A percentile compares a stretch with the other conserved stretches of the same genome.
phyloP scores from a whole-genome alignment of 176 grass and related monocot genomes.

The Aegilops bicornis region DNA sequence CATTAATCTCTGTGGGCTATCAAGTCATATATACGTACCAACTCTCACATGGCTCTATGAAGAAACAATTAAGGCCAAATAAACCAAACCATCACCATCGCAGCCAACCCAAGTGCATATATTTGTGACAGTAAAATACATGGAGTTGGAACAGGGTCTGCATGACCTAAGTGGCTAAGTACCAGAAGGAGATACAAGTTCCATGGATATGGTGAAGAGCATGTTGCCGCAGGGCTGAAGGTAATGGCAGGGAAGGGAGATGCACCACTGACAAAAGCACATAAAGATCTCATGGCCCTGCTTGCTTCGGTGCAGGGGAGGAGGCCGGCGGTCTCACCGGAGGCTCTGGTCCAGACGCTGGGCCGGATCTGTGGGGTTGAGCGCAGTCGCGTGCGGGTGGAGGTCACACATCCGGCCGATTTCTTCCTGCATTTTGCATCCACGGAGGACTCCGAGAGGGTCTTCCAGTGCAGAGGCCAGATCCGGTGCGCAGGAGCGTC shows the following conservation, averaged over 20 bases:
- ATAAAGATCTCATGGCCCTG: neutral
- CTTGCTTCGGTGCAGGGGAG: too few species aligned
- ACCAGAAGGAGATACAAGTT: neutral
- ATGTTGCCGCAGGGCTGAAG: too few species aligned
- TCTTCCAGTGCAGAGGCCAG: too few species aligned
- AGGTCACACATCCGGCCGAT: too few species aligned
- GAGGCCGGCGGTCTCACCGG: too few species aligned
- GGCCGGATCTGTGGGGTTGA: too few species aligned
- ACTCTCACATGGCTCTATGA: neutral
- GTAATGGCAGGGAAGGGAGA: neutral
- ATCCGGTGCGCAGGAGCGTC: too few species aligned
- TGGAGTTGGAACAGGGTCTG: neutral
- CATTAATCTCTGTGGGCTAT: neutral
- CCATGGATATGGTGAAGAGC: too few species aligned
- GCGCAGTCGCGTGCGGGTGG: too few species aligned
- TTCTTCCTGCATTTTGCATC: too few species aligned
- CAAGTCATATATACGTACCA: neutral
- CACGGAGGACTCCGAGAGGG: too few species aligned
- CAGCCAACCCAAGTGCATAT: neutral
- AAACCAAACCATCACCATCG: neutral
- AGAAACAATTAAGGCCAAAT: neutral
- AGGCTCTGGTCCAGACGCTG: too few species aligned
- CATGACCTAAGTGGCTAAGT: conserved; percentile 3
- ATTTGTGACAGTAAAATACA: neutral
- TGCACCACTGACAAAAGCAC: neutral